Base-by-base conservation (phyloP, 1,139 yeast genomes). In the Tardiomyces depauwii region DNA sequence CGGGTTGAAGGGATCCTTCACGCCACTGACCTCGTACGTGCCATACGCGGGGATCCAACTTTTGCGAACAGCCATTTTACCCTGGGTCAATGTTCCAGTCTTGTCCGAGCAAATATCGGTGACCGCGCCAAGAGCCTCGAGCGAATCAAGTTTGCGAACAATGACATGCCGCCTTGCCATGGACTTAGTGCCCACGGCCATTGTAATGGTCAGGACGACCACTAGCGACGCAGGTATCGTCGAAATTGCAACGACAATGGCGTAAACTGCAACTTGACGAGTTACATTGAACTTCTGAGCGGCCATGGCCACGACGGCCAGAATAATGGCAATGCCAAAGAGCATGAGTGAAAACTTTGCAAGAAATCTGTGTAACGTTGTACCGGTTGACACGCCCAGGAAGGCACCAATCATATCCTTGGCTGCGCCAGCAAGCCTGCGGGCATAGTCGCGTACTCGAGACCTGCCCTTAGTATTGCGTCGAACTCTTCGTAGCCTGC, bases 201-300 rank as follows among this genome's bases (percentile, higher is more conserved):
- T 83, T 2, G 93, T 83, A 51, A 84, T 83, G 14, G 93, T 83
- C 50, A 84, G 72, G 18, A 84, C 93, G 39, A 83, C 93, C 49
- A 83, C 81, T 55, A 84, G 71, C 1, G 89, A 80, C 2, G 89
- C 83, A 2, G 93, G 94, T 56, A 83, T 83, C 91, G 83, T 82
- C 2, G 91, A 79, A 44, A 83, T 70, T 1, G 91, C 91, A 45
- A 81, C 86, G 64, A 88, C 83, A 57, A 84, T 81, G 16, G 94
- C 93, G 76, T 78, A 68, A 76, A 78, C 59, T 81, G 85, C 73
- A 33, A 84, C 91, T 54, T 82, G 83, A 46, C 70, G 73, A 51
- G 74, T 76, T 30, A 83, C 91, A 38, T 65, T 59, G 65, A 84
- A 78, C 54, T 74, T 75, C 61, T 83, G 89, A 12, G 88, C 78